A percentile compares a stretch with the other conserved stretches of the same genome.
Conservation (phyloP, 2,329 filamentous ascomycete genomes). For the Diaporthe citriasiana region DNA sequence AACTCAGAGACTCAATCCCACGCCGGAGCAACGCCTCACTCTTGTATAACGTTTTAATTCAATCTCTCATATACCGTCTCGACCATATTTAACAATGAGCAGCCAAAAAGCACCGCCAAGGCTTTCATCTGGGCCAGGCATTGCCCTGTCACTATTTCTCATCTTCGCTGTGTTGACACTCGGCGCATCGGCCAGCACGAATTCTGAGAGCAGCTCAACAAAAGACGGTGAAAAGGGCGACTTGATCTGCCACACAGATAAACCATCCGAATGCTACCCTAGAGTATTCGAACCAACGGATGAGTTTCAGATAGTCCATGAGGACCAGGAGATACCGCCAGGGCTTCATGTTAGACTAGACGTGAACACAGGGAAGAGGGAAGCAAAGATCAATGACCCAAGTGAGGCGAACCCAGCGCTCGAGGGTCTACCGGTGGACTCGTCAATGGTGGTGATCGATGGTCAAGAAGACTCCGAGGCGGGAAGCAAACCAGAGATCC, state of each 20-base stretch:
- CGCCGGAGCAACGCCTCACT: background rate
- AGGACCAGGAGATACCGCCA: conserved; percentile 75
- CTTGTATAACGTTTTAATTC: background rate
- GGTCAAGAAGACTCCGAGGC: conserved; percentile 62
- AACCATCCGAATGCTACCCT: conserved; percentile 75
- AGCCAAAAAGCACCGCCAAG: background rate
- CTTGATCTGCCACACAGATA: conserved; percentile 74
- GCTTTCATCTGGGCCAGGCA: conserved; percentile 16
- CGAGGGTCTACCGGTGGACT: conserved; percentile 66
- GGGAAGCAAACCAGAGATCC: conserved; percentile 53
- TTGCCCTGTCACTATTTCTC: conserved; percentile 36
- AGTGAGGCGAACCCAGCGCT: conserved; percentile 62
- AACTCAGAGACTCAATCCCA: background rate
- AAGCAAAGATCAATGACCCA: conserved; percentile 76
- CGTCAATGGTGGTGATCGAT: conserved; percentile 68
- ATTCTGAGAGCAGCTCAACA: conserved; percentile 10
- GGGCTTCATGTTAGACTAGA: conserved; percentile 78
- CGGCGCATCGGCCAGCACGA: conserved; percentile 28
- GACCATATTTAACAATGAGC: conserved; percentile 12
- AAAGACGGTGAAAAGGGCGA: conserved; percentile 47
- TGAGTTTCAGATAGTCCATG: conserved; percentile 73
- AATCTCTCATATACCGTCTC: background rate
- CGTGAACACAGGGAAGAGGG: conserved; percentile 73
- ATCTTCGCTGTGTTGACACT: conserved; percentile 36
- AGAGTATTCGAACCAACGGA: conserved; percentile 74